These are phyloP conservation scores for Debaryomycetaceae sp. DNA, from an alignment of 1,139 yeast species.

Conservation along the genomic window DNA sequence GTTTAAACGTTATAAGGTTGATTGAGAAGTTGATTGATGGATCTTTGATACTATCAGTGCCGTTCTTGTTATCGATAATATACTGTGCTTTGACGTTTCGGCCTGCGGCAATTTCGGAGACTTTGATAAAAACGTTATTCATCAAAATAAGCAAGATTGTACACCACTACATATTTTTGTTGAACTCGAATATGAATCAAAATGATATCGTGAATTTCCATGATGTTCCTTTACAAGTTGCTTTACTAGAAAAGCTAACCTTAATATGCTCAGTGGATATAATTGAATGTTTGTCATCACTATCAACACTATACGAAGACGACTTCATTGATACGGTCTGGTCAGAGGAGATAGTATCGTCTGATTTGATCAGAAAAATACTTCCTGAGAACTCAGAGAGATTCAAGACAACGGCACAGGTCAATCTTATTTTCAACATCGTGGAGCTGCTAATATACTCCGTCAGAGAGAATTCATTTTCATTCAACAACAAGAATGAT, in stretches of 20 bases:
- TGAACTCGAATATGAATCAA: constrained; percentile 26
- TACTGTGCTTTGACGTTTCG: constrained; percentile 53
- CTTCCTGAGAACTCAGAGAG: constrained; percentile 41
- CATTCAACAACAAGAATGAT: constrained; percentile 16
- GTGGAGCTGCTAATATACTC: constrained; percentile 44
- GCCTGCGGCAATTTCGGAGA: constrained; percentile 49
- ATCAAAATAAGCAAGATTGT: constrained; percentile 17
- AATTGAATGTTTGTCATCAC: constrained; percentile 37
- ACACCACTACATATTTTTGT: constrained; percentile 17
- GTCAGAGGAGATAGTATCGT: constrained; percentile 18
- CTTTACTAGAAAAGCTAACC: constrained; percentile 47
- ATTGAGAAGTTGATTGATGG: constrained; percentile 22
- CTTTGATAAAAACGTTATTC: constrained; percentile 22
- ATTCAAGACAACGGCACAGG: constrained; percentile 34
- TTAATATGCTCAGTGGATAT: constrained; percentile 53
- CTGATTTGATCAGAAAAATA: constrained; percentile 22
- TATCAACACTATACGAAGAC: constrained; percentile 22
- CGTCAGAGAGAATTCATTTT: constrained; percentile 29
- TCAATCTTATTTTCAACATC: constrained; percentile 32
- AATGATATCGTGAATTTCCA: constrained; percentile 35
- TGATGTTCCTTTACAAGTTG: constrained; percentile 37
- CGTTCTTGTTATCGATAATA: constrained; percentile 52
- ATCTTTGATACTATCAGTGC: constrained; percentile 38
- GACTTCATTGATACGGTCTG: constrained; percentile 20
- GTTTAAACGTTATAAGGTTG: constrained; percentile 36